A percentile compares a stretch with the other conserved stretches of the same genome.
Conservation (phyloP, 331 rosid species). For the Cucumis variabilis region DNA sequence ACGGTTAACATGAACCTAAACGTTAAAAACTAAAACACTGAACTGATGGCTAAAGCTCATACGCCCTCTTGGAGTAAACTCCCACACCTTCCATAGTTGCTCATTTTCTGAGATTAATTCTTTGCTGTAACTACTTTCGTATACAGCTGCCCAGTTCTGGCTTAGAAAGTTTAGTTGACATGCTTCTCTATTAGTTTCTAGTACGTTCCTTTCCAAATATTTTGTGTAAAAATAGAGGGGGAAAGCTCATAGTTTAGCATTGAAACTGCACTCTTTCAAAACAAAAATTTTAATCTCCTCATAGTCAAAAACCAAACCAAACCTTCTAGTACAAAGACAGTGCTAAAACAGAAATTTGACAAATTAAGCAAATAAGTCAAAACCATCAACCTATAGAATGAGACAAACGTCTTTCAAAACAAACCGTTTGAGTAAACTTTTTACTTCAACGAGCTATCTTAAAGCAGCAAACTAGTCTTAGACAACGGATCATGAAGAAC, state of each 20-base stretch:
- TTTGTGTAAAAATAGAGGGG: neutral
- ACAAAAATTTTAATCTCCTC: neutral
- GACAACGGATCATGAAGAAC: neutral
- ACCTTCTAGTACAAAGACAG: constrained; percentile 8
- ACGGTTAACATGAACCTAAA: neutral
- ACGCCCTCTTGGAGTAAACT: neutral
- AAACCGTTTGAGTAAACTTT: neutral
- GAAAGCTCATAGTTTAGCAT: neutral
- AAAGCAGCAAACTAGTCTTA: neutral
- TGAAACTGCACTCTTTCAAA: neutral
- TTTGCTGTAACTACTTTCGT: neutral
- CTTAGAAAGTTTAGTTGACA: neutral
- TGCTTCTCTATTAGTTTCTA: neutral
- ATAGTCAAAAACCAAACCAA: neutral
- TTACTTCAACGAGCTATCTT: neutral
- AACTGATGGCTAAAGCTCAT: neutral
- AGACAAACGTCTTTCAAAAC: neutral
- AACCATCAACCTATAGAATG: neutral
- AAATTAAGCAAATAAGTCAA: neutral
- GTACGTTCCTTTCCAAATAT: neutral
- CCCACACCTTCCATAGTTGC: neutral
- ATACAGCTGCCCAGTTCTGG: neutral
- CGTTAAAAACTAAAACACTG: neutral
- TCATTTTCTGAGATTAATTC: neutral
- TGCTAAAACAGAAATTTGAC: neutral